Evolutionary conservation across 176 grass and related monocot genomes (phyloP).

Genomic region (Carex cristatella): DNA sequence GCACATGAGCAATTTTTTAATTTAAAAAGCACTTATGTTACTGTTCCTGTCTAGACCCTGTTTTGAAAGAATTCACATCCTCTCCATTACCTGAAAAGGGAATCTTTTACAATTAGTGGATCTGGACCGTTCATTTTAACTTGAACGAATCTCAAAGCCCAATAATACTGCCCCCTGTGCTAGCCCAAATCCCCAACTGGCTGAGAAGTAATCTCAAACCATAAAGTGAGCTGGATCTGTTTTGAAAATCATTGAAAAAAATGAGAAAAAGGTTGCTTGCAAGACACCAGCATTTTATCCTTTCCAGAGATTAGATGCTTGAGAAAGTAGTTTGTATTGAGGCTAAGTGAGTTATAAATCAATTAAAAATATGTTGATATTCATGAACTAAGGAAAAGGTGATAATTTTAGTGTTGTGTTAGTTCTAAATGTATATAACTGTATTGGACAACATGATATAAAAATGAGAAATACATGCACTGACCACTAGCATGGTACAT

Average conservation of each 20-base stretch:
- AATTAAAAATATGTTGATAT: background rate
- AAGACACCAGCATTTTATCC: background rate
- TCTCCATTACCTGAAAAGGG: no score
- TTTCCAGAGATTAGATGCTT: background rate
- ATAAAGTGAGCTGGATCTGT: background rate
- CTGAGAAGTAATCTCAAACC: no score
- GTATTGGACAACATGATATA: no score
- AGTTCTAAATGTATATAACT: background rate
- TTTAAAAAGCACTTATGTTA: background rate
- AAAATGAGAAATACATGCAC: no score
- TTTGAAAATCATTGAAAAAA: background rate
- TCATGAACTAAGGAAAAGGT: background rate
- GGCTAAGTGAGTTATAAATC: background rate
- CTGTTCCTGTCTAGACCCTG: background rate
- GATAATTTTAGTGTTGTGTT: background rate
- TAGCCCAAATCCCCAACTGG: no score
- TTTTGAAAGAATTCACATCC: background rate
- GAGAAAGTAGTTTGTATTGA: background rate
- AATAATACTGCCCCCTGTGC: no score
- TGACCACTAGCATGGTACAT: background rate
- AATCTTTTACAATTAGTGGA: no score
- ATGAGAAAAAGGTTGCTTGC: background rate
- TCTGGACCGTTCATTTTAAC: no score
- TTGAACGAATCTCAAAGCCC: no score
- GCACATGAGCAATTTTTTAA: background rate